phyloP scores from a whole-genome alignment of 2,329 filamentous ascomycete species.

The Aspergillus pseudoglaucus region DNA sequence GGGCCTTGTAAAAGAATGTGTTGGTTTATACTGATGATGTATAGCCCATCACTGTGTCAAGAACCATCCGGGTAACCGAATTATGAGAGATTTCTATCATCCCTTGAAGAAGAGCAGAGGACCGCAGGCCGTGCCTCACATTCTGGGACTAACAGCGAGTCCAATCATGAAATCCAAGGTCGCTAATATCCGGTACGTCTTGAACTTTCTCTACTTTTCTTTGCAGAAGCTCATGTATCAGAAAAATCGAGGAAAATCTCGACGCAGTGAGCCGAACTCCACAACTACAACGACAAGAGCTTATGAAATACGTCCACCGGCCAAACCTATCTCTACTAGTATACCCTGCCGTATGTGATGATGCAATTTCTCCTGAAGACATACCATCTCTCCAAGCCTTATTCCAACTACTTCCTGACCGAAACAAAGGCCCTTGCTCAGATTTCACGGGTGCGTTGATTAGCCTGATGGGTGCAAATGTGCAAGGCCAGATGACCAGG shows the following conservation, averaged over 20 bases:
- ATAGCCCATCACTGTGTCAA: slow-evolving; percentile 65
- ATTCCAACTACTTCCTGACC: not conserved
- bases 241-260: slow-evolving; percentile 61
- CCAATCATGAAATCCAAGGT: slow-evolving; percentile 58
- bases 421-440: slow-evolving; percentile 41
- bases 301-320: slow-evolving; percentile 62
- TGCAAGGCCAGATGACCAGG: slow-evolving; percentile 36
- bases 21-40: slow-evolving; percentile 1
- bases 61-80: slow-evolving; percentile 58
- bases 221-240: slow-evolving; percentile 9
- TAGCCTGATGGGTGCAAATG: too few species aligned
- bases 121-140: slow-evolving; percentile 47
- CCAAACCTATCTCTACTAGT: slow-evolving; percentile 42
- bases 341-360: slow-evolving; percentile 3
- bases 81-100: slow-evolving; percentile 70
- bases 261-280: slow-evolving; percentile 65
- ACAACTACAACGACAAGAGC: slow-evolving; percentile 60
- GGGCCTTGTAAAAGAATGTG: too few species aligned
- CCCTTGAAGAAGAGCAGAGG: slow-evolving; percentile 26
- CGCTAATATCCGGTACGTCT: not conserved
- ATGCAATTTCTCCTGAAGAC: slow-evolving; percentile 1
- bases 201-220: not conserved
- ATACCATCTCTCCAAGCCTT: too few species aligned
- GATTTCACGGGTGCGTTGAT: too few species aligned
- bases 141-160: slow-evolving; percentile 76